Evolutionary conservation across 2,329 filamentous ascomycete genomes (phyloP), one percentile per base, ranked within the genome.

Genomic region (Aspergillus awamori): DNA sequence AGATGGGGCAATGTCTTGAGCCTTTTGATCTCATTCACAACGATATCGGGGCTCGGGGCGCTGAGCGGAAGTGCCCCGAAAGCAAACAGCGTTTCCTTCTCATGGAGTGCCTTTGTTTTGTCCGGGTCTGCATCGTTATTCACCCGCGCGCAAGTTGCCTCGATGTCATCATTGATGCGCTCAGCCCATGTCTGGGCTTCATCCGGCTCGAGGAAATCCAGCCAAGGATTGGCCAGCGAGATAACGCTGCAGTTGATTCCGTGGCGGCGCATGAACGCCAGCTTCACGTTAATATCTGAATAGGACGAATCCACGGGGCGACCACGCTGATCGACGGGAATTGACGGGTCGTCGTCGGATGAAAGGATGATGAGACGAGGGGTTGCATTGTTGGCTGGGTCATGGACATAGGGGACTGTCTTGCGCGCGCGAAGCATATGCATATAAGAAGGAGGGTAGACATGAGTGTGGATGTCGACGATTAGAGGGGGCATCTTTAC

Each of bases 141-240:
- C 5, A 72, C 70, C 52, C 81, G 73, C 5, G 79, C 81, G 78
- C 93, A 97, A 76, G 92, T 89, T 48, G 74, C 71, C 53, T 92
- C 86, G 56, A 97, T 88, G 66, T 94, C 91, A 66, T 88, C 81
- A 75, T 97, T 97, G 74, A 96, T 88, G 0, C 81, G 81, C 57
- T 79, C 72, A 0, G 92, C 92, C 53, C 88, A 87, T 30, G 77
- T 73, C 1, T 84, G 85, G 0, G 91, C 90, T 65, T 89, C 85
- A 4, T 80, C 74, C 0, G 86, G 72, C 0, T 81, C 76, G 0
- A 97, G 78, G 72, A 96, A 97, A 77, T 97, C 93, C 2, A 97
- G 84, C 93, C 93, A 97, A 0, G 93, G 93, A 72, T 97, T 97
- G 13, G 93, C 93, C 22, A 97, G 86, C 0, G 91, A 95, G 64